phyloP scores from a whole-genome alignment of 805 yeast species.

The Schwanniomyces occidentalis region DNA sequence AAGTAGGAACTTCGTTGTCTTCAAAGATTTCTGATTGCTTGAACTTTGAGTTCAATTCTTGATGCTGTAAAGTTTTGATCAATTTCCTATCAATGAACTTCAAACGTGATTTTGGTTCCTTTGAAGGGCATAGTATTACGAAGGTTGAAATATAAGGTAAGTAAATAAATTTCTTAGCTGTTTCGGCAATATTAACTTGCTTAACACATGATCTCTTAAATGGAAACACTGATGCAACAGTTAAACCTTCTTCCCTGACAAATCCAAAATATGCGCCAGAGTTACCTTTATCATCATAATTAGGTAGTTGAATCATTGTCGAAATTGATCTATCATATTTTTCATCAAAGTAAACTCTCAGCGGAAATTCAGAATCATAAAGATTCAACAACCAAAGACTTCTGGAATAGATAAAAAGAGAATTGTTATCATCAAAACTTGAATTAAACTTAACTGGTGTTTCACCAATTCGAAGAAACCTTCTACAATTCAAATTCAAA shows the following conservation, averaged over 20 bases:
- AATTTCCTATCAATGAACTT: slow-evolving; percentile 35
- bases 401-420: slow-evolving; percentile 25
- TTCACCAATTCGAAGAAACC: slow-evolving; percentile 26
- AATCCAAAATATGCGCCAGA: slow-evolving; percentile 6
- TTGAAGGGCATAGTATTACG: slow-evolving; percentile 31
- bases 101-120: slow-evolving; percentile 23
- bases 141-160: slow-evolving; percentile 29
- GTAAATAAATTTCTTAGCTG: slow-evolving; percentile 31
- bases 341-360: slow-evolving; percentile 36
- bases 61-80: slow-evolving; percentile 21
- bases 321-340: slow-evolving; percentile 27
- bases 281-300: not conserved
- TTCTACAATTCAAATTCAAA: slow-evolving; percentile 9
- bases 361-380: slow-evolving; percentile 26
- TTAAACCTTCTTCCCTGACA: slow-evolving; percentile 39
- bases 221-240: slow-evolving; percentile 24
- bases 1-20: slow-evolving; percentile 29
- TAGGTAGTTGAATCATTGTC: slow-evolving; percentile 14
- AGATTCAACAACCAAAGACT: slow-evolving; percentile 35
- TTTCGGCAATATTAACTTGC: slow-evolving; percentile 32
- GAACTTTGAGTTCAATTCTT: slow-evolving; percentile 19
- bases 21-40: slow-evolving; percentile 18
- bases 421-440: slow-evolving; percentile 15
- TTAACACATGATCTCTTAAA: slow-evolving; percentile 23
- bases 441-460: slow-evolving; percentile 22